A percentile compares a stretch with the other conserved stretches of the same genome.
Evolutionary conservation across 345 rosid genomes (phyloP).

Genomic region (Nasturtium officinale): DNA sequence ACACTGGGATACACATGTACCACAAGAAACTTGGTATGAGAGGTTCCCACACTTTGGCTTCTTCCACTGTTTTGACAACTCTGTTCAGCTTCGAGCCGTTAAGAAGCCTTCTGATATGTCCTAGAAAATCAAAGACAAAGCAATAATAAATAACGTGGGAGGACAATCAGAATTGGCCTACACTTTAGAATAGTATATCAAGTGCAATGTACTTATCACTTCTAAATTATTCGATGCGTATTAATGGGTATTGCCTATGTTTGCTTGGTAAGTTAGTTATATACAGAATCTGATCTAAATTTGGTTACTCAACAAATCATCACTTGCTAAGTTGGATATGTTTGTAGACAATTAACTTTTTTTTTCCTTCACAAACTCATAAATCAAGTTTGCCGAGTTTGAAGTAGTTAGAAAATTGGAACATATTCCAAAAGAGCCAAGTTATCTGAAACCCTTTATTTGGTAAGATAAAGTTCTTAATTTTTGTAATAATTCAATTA

Average conservation of each 20-base stretch:
- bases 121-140: not conserved
- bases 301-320: not conserved
- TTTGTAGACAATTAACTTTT: not conserved
- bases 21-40: slow-evolving; percentile 93
- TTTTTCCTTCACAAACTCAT: not conserved
- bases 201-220: slow-evolving; percentile 3
- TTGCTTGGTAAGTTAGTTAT: not conserved
- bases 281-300: not conserved
- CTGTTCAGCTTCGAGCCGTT: slow-evolving; percentile 79
- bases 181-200: not conserved
- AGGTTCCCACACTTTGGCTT: slow-evolving; percentile 92
- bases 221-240: not conserved
- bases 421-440: slow-evolving; percentile 11
- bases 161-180: not conserved
- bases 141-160: slow-evolving; percentile 4
- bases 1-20: slow-evolving; percentile 83
- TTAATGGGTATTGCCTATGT: not conserved
- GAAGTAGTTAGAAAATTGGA: not conserved
- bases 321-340: not conserved
- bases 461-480: slow-evolving; percentile 10
- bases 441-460: slow-evolving; percentile 6
- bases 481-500: not conserved
- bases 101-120: slow-evolving; percentile 62
- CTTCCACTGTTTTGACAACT: slow-evolving; percentile 88
- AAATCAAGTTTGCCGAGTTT: not conserved